Base-by-base conservation (phyloP, 108 stramenopile genomes). In the Aureococcus anophagefferens region DNA sequence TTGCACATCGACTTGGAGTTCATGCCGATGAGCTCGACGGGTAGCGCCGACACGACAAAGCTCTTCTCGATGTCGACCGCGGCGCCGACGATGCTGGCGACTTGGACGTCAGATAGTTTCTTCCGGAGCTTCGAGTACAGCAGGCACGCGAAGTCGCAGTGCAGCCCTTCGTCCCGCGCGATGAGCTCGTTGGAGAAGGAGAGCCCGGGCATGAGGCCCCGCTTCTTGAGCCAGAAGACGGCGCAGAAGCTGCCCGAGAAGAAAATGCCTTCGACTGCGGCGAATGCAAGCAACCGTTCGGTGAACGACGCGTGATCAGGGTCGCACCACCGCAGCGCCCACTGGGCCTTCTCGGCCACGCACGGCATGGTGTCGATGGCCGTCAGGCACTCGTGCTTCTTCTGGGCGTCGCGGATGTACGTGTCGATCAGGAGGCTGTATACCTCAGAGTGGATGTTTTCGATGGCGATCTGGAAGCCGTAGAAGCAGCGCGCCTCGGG, bases 1-100 rank as follows among this genome's bases (percentile, higher is more conserved):
- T 95, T 82, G 35, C 88, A 83, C 99, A 99, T 99, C 68, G 98
- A 85, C 30, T 70, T 75, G 63, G 87, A 87, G 86, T 99, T 99
- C 99, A 99, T 99, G n/a, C 99, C 97, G 80, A 99, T 99, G 67
- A 99, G 79, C 74, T 96, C 96, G 40, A 99, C 99, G 29, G 99
- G 97, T 32, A 99, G 84, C 18, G 97, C 95, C 66, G 96, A 94
- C 0, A 78, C 80, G 66, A 99, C 90, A 81, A 99, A 99, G 68
- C 96, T 94, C 85, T 93, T 92, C 85, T 99, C 99, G 80, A 97
- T 96, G 64, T 93, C 90, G 18, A 99, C 99, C 30, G 98, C 98
- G 89, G 93, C 79, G 87, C 89, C n/a, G 68, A 99, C 94, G 68
- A 99, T 83, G 33, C 77, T 73, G 40, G 84, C 78, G 34, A 99